Conservation (phyloP, 2,329 filamentous ascomycete genomes). For the Pyricularia grisea region DNA sequence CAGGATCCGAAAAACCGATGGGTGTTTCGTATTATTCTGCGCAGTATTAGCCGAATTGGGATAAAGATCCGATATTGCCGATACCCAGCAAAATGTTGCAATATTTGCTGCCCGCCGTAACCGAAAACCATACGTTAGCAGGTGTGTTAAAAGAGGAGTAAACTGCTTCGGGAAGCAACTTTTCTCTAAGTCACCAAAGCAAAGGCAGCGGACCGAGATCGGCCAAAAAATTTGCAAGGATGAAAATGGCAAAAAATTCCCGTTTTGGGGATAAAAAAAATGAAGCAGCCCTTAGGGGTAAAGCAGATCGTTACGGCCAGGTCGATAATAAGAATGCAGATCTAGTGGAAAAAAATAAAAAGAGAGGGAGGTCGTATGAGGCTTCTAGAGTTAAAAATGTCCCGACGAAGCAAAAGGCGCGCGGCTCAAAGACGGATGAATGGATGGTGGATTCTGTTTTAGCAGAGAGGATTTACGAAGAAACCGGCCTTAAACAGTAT, state of each 20-base stretch:
- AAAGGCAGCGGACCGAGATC: background rate
- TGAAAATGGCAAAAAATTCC: too few species aligned
- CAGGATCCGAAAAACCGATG: background rate
- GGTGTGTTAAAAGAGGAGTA: background rate
- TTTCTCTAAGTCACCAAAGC: background rate
- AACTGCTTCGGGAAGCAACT: background rate
- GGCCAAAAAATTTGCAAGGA: background rate
- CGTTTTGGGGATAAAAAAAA: background rate
- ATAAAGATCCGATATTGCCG: background rate
- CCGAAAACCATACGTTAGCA: background rate
- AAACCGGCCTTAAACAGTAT: background rate
- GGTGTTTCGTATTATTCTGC: background rate
- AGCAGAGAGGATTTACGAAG: background rate
- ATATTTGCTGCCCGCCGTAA: background rate
- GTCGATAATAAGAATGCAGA: background rate
- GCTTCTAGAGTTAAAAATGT: background rate
- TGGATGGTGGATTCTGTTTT: background rate
- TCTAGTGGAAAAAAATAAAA: background rate
- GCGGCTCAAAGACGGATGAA: background rate
- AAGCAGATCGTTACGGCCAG: background rate
- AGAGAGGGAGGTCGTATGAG: background rate
- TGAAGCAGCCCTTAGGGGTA: background rate
- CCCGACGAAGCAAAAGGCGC: background rate
- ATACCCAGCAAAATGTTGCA: background rate
- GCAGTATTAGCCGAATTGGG: background rate